Evolutionary conservation across 148 eudicot genomes (phyloP), one percentile per base, ranked within the genome.

Genomic region (Salicornia ramosissima): DNA sequence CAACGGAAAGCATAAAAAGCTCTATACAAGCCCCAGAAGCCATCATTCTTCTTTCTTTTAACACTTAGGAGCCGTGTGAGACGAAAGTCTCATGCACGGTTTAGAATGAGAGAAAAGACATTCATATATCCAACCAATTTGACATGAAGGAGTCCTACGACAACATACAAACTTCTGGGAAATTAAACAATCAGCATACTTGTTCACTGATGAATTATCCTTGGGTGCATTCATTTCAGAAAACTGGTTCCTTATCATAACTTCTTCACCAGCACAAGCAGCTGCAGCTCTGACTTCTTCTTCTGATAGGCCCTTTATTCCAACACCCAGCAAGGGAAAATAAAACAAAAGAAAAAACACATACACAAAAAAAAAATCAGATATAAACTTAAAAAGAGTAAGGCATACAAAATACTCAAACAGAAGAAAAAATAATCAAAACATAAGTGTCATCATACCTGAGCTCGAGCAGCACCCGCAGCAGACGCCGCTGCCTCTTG

Each of bases 231-330:
- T 94, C 97, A 94, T 94, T 83, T 94, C 97, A 46, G 89, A 85
- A 80, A 94, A 94, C 56, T 87, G 92, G 78, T 90, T 94, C 78
- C 99, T 83, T 77, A 94, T 94, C 88, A 83, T 86, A 60, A 91
- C 99, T 86, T 94, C 99, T 74, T 94, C 93, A 40, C 99, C 87
- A 64, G 99, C 99, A 84, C 96, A 94, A 64, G 96, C 83, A 69
- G 99, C 99, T 30, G 96, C 97, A 39, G 91, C 85, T 80, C 93
- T 88, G 72, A 87, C 92, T 83, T 94, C 99, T 81, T 91, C 99
- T 82, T 94, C 99, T 62, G 99, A 86, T 8, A 94, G 79, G 79
- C 99, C 99, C 99, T 94, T 65, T 69, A 52, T 60, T 43, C 80
- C 30, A 29, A 39, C 51, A 12, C 52, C 30, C 21, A 39, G 18